Evolutionary conservation across 768 basidiomycete genomes (phyloP).

Genomic region (Lactarius indigo): DNA sequence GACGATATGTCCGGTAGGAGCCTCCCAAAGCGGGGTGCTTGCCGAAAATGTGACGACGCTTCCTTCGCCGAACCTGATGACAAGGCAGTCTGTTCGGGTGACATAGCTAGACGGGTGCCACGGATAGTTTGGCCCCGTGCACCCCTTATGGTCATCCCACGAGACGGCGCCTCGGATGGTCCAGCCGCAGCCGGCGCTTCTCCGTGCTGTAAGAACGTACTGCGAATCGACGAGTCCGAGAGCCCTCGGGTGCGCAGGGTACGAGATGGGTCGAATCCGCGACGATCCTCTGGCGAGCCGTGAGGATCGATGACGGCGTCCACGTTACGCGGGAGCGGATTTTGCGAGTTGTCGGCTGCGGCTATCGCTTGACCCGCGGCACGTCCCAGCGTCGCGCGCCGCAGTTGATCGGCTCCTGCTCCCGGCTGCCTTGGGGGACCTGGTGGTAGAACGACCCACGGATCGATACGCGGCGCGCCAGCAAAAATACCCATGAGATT

Average conservation of each 20-base stretch:
- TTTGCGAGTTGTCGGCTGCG: not conserved
- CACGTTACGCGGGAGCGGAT: constrained; percentile 16
- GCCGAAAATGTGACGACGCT: constrained; percentile 28
- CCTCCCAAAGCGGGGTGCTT: constrained; percentile 27
- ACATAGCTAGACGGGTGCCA: constrained; percentile 31
- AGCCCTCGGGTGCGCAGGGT: constrained; percentile 75
- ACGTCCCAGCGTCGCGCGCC: constrained; percentile 18
- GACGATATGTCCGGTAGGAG: constrained; percentile 36
- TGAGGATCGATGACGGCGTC: constrained; percentile 25
- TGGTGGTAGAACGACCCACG: constrained; percentile 68
- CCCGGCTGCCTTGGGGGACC: constrained; percentile 11
- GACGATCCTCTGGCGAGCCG: constrained; percentile 42
- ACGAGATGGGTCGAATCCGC: constrained; percentile 45
- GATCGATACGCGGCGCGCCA: constrained; percentile 70
- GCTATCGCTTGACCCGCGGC: constrained; percentile 6
- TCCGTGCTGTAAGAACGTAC: constrained; percentile 66
- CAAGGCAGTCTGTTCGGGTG: constrained; percentile 14
- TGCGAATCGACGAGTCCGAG: constrained; percentile 90
- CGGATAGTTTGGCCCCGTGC: constrained; percentile 34
- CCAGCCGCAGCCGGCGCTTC: constrained; percentile 25
- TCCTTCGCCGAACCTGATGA: constrained; percentile 16
- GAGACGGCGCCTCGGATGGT: constrained; percentile 11
- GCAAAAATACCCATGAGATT: constrained; percentile 88
- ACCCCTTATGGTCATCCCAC: constrained; percentile 33
- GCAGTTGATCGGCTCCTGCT: constrained; percentile 13